Base-by-base conservation (phyloP, 1,284 basidiomycete species). In the Xerocomus minutiporus region DNA sequence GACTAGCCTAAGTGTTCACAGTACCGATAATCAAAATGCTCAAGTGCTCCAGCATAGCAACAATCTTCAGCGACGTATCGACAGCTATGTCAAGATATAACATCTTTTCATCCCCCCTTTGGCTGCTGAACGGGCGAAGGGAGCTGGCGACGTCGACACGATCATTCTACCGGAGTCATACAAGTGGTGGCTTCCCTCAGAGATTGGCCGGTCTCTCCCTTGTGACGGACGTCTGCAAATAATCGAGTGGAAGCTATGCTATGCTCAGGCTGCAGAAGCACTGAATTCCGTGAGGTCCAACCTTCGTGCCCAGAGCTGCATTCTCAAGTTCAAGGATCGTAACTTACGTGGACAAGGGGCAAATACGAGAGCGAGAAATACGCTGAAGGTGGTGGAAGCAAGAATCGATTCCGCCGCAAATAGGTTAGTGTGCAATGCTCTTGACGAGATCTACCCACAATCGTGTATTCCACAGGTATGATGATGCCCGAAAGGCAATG, bases 321-420 rank as follows among this genome's bases (percentile, higher is more conserved):
- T 54, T 2, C 34, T 54, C 5, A 54, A 54, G n/a, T 54, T 32
- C 45, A 54, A 54, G n/a, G 53, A 54, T 11, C 34, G 13, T 0
- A 36, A 54, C 15, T 11, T 54, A 2, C 26, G 12, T 7, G 48
- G 48, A 1, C 44, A 54, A 43, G 52, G 52, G 6, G 28, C 42
- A 8, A 53, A 48, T 7, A 53, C 42, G 4, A 29, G 42, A 11
- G 46, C 52, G 2, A 5, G 23, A 15, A 49, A 48, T 6, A 23
- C 26, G 8, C 40, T 53, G 6, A 48, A 49, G 4, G n/a, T 2
- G 3, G 42, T 53, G 4, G 25, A 49, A 1, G n/a, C 5, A 2
- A 2, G 17, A 8, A 48, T 52, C n/a, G 13, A 52, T 0, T 17
- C 39, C 0, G 39, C 32, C 1, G 17, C 32, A n/a, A 41, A 40